phyloP scores from a whole-genome alignment of 768 basidiomycete genomes.

The Xerocomellus intermedius region DNA sequence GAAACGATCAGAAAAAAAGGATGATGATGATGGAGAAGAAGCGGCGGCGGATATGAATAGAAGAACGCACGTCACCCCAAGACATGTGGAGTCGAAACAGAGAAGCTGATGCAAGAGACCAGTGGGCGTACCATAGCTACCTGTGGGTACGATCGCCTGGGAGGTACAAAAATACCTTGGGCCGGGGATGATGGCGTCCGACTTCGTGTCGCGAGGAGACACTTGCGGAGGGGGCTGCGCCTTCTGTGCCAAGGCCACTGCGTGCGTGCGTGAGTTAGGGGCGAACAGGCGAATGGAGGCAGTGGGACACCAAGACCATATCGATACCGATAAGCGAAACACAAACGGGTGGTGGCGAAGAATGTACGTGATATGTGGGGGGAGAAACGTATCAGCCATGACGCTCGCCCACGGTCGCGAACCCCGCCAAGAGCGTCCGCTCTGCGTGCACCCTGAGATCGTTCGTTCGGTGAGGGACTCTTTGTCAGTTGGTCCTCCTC shows the following conservation, averaged over 20 bases:
- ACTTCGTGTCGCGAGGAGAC: constrained; percentile 28
- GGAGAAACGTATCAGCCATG: constrained; percentile 21
- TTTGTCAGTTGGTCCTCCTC: constrained; percentile 60
- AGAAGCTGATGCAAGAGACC: neutral
- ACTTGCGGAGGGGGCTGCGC: constrained; percentile 53
- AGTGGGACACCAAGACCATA: too few relatives aligned
- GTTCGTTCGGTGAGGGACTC: constrained; percentile 59
- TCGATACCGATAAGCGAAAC: constrained; percentile 1
- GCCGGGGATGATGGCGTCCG: constrained; percentile 51
- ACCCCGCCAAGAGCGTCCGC: constrained; percentile 58
- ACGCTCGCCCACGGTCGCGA: constrained; percentile 51
- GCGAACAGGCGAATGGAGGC: neutral
- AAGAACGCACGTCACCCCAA: neutral
- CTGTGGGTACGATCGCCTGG: constrained; percentile 58
- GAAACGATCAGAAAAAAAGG: neutral
- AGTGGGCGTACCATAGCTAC: constrained; percentile 50
- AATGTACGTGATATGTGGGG: neutral
- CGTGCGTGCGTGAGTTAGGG: neutral
- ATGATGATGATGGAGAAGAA: neutral
- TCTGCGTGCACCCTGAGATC: constrained; percentile 57
- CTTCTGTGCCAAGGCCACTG: constrained; percentile 69
- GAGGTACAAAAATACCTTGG: constrained; percentile 63
- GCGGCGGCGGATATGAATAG: neutral
- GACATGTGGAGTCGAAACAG: neutral
- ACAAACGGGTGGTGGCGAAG: neutral